phyloP scores from a whole-genome alignment of 2,329 filamentous ascomycete species.

The Colletotrichum simmondsii region DNA sequence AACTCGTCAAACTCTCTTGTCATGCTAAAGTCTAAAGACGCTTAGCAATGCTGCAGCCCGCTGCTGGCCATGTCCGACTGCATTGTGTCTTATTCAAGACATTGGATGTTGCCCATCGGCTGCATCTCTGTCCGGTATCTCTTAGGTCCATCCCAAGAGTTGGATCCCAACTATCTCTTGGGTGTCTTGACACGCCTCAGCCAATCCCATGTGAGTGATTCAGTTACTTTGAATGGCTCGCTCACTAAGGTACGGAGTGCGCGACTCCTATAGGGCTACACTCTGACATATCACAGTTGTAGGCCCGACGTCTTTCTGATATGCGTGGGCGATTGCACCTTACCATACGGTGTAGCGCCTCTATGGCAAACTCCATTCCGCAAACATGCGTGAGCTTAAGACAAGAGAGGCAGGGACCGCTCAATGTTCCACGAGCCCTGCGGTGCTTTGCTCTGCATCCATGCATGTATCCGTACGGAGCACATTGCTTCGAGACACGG shows the following conservation, averaged over 20 bases:
- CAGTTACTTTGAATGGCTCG: background rate
- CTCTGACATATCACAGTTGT: background rate
- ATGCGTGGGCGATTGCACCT: background rate
- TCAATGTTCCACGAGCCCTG: background rate
- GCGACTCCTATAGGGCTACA: background rate
- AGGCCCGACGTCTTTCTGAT: background rate
- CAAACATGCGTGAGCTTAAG: slow-evolving; percentile 2
- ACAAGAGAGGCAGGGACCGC: background rate
- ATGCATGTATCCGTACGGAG: background rate
- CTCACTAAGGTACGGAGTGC: background rate
- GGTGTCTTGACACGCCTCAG: background rate
- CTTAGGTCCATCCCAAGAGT: background rate
- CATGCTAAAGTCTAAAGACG: background rate
- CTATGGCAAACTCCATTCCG: background rate
- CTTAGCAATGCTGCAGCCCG: background rate
- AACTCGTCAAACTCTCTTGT: background rate
- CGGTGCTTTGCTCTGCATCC: background rate
- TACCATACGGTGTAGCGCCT: background rate
- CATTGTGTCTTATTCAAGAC: background rate
- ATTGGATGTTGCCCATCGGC: background rate
- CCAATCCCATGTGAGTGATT: background rate
- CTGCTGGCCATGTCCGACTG: background rate
- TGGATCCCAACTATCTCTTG: background rate
- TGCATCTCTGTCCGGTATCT: background rate
- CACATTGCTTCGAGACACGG: background rate